Base-by-base conservation (phyloP, 2,329 filamentous ascomycete species). In the Dothistroma septosporum region DNA sequence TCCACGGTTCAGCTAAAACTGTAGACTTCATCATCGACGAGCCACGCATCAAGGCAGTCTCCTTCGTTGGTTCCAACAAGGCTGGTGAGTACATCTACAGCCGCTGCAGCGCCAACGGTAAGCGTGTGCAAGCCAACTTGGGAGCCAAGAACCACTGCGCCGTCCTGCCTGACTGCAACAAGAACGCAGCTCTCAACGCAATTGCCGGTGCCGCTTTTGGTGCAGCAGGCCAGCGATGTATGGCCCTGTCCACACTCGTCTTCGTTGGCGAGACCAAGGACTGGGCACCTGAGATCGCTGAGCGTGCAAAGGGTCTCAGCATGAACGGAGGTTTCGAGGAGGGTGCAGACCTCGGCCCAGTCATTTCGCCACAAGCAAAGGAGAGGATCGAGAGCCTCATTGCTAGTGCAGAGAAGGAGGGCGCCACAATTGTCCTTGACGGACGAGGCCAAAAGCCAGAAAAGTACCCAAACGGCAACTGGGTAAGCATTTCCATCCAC, bases 71-170 rank as follows among this genome's bases (percentile, higher is more conserved):
- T 65, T 86, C 88, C 77, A 94, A 94, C 82, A 90, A 91, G 81
- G 91, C 90, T 8, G 90, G 90, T 72, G 89, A 93, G 78, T 94
- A 94, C 80, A 94, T 94, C 76, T 94, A 87, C 77, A 77, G 80
- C 58, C 85, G 89, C 59, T 90, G 86, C 33, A 91, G 89, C 1
- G 90, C 89, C 72, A 91, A 93, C 71, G 90, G 91, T 72, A 94
- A 94, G 83, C 88, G 90, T 70, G 89, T 92, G 33, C 91, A 94
- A 79, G 90, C 90, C 74, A 94, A 94, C 78, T 79, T 94, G 63
- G 91, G 90, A 46, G 90, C 90, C 67, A 94, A 94, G 84, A 94
- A 94, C 82, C 90, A 94, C 75, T 90, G 90, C 31, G 88, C 89
- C 57, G 87, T 94, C 32, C 83, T 93, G 63, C 90, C 90, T 19